Conservation (phyloP, 495 filamentous ascomycete genomes). For the Penicillium egyptiacum region DNA sequence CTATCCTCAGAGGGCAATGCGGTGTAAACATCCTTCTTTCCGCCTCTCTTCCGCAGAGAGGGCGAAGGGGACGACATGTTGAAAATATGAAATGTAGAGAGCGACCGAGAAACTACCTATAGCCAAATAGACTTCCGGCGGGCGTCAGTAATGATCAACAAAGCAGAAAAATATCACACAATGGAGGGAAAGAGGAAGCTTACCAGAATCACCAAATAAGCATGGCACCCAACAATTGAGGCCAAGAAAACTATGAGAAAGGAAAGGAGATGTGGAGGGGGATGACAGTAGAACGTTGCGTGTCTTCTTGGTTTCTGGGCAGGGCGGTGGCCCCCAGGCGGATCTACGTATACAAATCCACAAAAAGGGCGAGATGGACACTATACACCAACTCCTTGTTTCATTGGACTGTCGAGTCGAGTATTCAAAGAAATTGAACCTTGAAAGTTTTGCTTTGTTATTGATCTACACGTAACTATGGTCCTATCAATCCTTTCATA, state of each 20-base stretch:
- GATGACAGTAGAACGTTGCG: constrained; percentile 10
- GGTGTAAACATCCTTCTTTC: constrained; percentile 43
- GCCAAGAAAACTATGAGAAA: constrained; percentile 19
- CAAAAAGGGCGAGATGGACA: constrained; percentile 2
- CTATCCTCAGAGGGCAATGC: constrained; percentile 33
- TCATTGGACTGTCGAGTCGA: not conserved
- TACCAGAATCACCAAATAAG: constrained; percentile 33
- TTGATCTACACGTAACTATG: not conserved
- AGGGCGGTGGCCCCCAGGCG: constrained; percentile 14
- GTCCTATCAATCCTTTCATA: not conserved
- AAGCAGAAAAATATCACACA: not conserved
- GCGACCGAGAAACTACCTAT: constrained; percentile 40
- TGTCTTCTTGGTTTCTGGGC: constrained; percentile 16
- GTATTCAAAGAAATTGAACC: not conserved
- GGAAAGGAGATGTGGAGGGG: constrained; percentile 14
- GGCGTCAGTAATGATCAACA: constrained; percentile 14
- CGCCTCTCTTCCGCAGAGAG: constrained; percentile 53
- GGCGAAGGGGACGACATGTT: constrained; percentile 45
- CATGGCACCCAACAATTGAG: constrained; percentile 26
- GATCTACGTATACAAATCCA: constrained; percentile 12
- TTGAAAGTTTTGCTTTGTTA: not conserved
- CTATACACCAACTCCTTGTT: constrained; percentile 6
- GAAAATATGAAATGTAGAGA: constrained; percentile 29
- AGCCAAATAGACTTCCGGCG: constrained; percentile 33
- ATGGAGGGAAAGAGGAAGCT: constrained; percentile 7